Base-by-base conservation (phyloP, 352 stramenopile genomes). In the Globisporangium iwayamae region DNA sequence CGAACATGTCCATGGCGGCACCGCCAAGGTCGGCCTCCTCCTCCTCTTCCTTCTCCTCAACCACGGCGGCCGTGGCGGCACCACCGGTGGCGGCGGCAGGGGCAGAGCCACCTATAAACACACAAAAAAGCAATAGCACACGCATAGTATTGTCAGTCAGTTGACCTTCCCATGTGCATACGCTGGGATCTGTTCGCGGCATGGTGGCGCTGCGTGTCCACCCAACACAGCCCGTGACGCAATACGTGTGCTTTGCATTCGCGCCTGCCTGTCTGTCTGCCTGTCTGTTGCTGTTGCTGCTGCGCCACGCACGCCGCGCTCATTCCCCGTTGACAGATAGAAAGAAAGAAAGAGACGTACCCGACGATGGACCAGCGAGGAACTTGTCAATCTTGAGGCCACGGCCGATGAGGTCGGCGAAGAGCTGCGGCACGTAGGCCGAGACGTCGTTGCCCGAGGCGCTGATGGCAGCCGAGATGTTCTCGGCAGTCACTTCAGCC, bases 331-430 rank as follows among this genome's bases (percentile, higher is more conserved):
- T 38, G 20, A 28, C 56, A 62, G 16, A 14, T 11, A 54, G 32
- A 47, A 22, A 48, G 13, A 20, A 22, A 36, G 32, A 36, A 6
- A 54, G 32, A 30, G 46, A 84, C 79, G 75, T 75, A 93, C 87
- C 87, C 75, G 87, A 85, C 69, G 87, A 96, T 60, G 87, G 87
- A 56, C 87, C 85, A 63, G 85, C 87, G 41, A 96, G 79, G 81
- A 94, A 91, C 79, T 94, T 94, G 70, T 93, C 85, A 50, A 96
- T 78, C 74, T 87, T 85, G 66, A 94, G 77, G 69, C 85, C 85
- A 54, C 84, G 84, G 71, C 70, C 71, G 65, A 94, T 85, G 63
- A 93, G 74, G 71, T 94, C 85, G 36, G 87, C 82, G 72, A 93
- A 96, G 70, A 96, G 83, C 68, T 83, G 74, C 50, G 87, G 84